Conservation (phyloP, 306 rosid genomes). For the Ormosia emarginata region DNA sequence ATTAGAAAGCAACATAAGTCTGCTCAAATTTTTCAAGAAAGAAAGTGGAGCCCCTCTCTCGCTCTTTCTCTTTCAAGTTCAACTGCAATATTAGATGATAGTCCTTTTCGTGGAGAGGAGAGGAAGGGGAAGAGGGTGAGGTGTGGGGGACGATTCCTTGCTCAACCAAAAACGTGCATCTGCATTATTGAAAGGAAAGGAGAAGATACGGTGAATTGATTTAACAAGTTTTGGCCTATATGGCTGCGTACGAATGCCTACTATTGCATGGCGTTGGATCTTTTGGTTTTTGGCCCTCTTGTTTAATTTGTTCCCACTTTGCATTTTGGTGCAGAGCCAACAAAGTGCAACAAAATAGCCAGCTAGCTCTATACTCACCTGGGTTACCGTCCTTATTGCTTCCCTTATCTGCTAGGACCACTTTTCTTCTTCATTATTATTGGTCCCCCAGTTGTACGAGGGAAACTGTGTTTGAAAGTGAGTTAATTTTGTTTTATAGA, state of each 20-base stretch:
- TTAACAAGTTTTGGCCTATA: conserved; percentile 33
- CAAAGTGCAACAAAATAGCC: conserved; percentile 36
- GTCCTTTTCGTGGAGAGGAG: conserved; percentile 33
- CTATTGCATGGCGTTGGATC: conserved; percentile 41
- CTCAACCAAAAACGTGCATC: background rate
- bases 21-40: conserved; percentile 23
- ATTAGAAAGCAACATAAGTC: conserved; percentile 23
- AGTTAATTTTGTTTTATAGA: background rate
- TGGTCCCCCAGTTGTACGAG: conserved; percentile 37
- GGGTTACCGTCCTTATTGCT: background rate
- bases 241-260: conserved; percentile 29
- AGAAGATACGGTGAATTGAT: conserved; percentile 37
- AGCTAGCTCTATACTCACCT: background rate
- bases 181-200: conserved; percentile 50
- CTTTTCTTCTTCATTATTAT: conserved; percentile 5
- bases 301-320: conserved; percentile 27
- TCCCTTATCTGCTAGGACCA: conserved; percentile 30
- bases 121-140: background rate
- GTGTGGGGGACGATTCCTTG: conserved; percentile 43
- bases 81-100: conserved; percentile 11
- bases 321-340: conserved; percentile 29
- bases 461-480: conserved; percentile 6
- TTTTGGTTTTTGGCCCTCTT: conserved; percentile 24
- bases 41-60: conserved; percentile 31
- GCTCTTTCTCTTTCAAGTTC: background rate